phyloP scores from a whole-genome alignment of 352 stramenopile genomes.

The Phytophthora ramorum region DNA sequence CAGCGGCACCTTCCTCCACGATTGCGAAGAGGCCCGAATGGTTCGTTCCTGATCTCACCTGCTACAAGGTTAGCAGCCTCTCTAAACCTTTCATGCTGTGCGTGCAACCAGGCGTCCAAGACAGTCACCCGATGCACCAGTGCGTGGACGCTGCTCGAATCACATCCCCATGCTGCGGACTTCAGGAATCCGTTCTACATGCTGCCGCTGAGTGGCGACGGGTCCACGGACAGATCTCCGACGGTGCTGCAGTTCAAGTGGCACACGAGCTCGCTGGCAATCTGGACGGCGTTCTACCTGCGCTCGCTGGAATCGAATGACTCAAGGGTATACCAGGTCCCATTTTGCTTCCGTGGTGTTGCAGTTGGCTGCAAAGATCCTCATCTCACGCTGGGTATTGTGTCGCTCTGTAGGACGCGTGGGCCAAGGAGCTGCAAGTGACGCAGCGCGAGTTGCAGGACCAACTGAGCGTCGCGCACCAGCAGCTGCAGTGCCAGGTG shows the following conservation, averaged over 20 bases:
- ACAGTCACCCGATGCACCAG: slow-evolving; percentile 68
- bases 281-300: slow-evolving; percentile 88
- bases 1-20: slow-evolving; percentile 98
- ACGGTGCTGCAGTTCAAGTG: slow-evolving; percentile 86
- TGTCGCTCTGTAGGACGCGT: slow-evolving; percentile 63
- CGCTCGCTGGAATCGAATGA: slow-evolving; percentile 85
- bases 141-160: slow-evolving; percentile 67
- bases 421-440: slow-evolving; percentile 83
- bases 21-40: slow-evolving; percentile 93
- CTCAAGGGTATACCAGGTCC: slow-evolving; percentile 77
- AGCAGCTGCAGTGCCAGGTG: slow-evolving; percentile 73
- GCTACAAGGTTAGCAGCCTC: background rate
- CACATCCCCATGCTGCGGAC: slow-evolving; percentile 47
- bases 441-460: slow-evolving; percentile 81
- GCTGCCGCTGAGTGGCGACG: slow-evolving; percentile 46
- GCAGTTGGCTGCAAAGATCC: background rate
- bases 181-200: slow-evolving; percentile 88
- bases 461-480: slow-evolving; percentile 65
- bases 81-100: background rate
- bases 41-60: slow-evolving; percentile 35
- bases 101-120: slow-evolving; percentile 53
- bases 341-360: slow-evolving; percentile 19
- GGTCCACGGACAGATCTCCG: slow-evolving; percentile 60
- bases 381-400: slow-evolving; percentile 13
- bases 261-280: slow-evolving; percentile 83